Base-by-base conservation (phyloP, 495 filamentous ascomycete species). In the Lindgomyces ingoldianus region DNA sequence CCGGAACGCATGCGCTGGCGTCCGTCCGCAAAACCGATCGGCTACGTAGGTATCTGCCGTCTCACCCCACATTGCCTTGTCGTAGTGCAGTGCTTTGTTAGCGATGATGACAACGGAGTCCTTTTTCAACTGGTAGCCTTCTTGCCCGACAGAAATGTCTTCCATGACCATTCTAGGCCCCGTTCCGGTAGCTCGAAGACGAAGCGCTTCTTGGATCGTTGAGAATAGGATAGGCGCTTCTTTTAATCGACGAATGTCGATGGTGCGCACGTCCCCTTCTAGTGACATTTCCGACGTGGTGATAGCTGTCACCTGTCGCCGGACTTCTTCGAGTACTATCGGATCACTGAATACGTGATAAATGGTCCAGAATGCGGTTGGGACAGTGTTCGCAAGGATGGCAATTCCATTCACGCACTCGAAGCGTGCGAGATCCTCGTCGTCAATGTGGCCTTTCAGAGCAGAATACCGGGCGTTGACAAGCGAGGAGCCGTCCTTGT, bases 321-420 rank as follows among this genome's bases (percentile, higher is more conserved):
- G 73, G 18, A 77, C 54, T 9, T 77, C 68, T 1, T 70, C 45
- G 0, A 82, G 75, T 1, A 83, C 61, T 1, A 64, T 60, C 0
- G 78, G 74, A 22, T 76, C 60, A 4, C 74, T 75, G 66, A 71
- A 79, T 0, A 82, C 29, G 39, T 77, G 73, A 29, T 76, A 76
- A 1, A 82, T 58, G 12, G 75, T 62, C 80, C 80, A 82, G 66
- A 81, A 82, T 3, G 71, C 67, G 11, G 76, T 67, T 1, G 80
- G 80, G 19, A 76, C 70, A 1, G 80, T 82, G 59, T 81, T 84
- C 14, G 76, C 75, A 1, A 83, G 56, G 11, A 82, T 48, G 0
- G 75, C 81, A 22, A 81, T 62, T 0, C 67, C 68, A 25, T 73
- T 72, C 0, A 71, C 67, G 12, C 76, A 71, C 64, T 83, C 80